Base-by-base conservation (phyloP, 306 rosid species). In the Fragaria iinumae region DNA sequence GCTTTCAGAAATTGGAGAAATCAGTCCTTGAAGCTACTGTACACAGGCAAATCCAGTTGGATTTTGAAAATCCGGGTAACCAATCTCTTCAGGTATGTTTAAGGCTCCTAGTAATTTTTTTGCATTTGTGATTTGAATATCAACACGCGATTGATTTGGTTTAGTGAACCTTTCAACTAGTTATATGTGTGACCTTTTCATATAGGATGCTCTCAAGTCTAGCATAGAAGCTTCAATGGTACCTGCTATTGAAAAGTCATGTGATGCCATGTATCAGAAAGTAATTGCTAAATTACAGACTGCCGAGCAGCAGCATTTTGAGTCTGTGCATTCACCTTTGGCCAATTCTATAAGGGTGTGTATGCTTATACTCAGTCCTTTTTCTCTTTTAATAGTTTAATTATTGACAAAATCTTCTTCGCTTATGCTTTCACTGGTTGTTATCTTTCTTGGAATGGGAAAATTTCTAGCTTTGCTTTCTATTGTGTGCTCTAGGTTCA, bases 231-330 rank as follows among this genome's bases (percentile, higher is more conserved):
- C 89, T 52, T 86, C 91, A 23, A 79, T 86, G 17, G 84, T 95
- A 75, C 99, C 99, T 63, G 97, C 92, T 66, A 90, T 95, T 81
- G 97, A 95, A 84, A 84, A 82, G 86, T 87, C 97, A 50, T 95
- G 97, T 88, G 92, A 89, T 87, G 83, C 92, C 67, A 88, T 95
- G 99, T 95, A 90, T 86, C 96, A 95, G 80, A 97, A 92, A 90
- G 87, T 95, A 34, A 97, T 92, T 84, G 71, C 87, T 52, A 92
- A 97, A n/a, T 92, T 95, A 72, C 99, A 95, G 80, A 69, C 83
- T 75, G 91, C 85, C 29, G 86, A 86, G 67, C 93, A 89, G 84
- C 97, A 92, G 78, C 92, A 90, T 55, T 83, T 89, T 64, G 97
- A 95, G 67, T 85, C 93, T 44, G 77, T 89, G 36, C 93, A 93